Evolutionary conservation across 768 basidiomycete species (phyloP).

Genomic region (Trametes meyenii): DNA sequence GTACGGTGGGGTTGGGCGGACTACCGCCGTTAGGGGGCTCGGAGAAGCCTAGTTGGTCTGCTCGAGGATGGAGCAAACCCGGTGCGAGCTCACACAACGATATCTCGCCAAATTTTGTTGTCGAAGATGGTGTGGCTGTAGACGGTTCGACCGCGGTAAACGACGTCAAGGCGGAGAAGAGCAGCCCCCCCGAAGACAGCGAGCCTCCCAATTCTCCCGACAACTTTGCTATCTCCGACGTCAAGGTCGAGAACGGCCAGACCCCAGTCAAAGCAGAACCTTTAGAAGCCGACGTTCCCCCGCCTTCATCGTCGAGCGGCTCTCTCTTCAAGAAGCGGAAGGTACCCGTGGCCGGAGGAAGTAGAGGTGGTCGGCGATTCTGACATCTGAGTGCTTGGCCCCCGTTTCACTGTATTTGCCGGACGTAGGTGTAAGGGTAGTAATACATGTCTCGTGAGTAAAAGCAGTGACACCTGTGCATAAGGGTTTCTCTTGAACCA

Average conservation of each 20-base stretch:
- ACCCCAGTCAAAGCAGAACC: constrained; percentile 15
- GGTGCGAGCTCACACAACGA: constrained; percentile 16
- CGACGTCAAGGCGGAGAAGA: background rate
- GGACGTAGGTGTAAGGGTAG: background rate
- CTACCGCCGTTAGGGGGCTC: constrained; percentile 4
- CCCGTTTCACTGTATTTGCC: background rate
- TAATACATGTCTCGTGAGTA: too few species aligned
- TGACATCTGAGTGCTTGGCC: background rate
- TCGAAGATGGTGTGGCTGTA: background rate
- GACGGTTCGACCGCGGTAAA: background rate
- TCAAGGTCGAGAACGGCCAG: constrained; percentile 13
- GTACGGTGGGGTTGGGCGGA: background rate
- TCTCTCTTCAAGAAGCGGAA: constrained; percentile 34
- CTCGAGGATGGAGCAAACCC: constrained; percentile 34
- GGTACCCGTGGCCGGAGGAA: constrained; percentile 26
- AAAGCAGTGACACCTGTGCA: too few species aligned
- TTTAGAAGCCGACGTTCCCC: constrained; percentile 1
- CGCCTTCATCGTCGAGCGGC: constrained; percentile 14
- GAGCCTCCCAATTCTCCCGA: background rate
- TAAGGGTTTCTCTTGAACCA: too few species aligned
- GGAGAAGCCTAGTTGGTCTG: constrained; percentile 31
- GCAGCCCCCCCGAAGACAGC: background rate
- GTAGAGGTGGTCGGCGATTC: constrained; percentile 27
- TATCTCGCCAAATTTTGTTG: background rate
- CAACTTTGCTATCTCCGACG: background rate